phyloP scores from a whole-genome alignment of 306 rosid species.

The Crotalaria pallida region DNA sequence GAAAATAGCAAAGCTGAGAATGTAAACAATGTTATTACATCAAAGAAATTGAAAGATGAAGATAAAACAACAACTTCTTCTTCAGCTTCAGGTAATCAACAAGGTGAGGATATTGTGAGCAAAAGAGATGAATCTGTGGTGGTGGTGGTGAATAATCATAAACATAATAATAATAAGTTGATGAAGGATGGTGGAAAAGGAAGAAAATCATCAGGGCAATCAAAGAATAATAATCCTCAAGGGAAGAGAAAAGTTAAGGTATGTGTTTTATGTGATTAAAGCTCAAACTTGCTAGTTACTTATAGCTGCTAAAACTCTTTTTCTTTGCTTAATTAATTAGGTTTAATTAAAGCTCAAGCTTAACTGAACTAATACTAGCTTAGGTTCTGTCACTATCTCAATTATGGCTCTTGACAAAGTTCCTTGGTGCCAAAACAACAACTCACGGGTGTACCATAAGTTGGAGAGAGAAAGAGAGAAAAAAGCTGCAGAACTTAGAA shows the following conservation, averaged over 20 bases:
- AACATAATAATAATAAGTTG: no score
- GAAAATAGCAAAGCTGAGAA: constrained; percentile 22
- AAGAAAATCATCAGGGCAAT: constrained; percentile 49
- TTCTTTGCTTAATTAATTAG: neutral
- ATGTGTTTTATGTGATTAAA: no score
- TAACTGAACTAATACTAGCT: neutral
- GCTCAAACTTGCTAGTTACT: no score
- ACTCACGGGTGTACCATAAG: constrained; percentile 43
- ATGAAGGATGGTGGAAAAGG: constrained; percentile 35
- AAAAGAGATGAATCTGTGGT: constrained; percentile 27
- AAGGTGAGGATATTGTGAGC: constrained; percentile 47
- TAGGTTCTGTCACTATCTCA: constrained; percentile 27
- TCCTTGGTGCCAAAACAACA: neutral
- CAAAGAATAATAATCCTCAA: constrained; percentile 44
- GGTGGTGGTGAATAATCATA: no score
- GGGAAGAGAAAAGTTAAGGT: constrained; percentile 92
- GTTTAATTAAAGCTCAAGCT: constrained; percentile 2
- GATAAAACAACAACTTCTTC: constrained; percentile 31
- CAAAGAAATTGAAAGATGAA: constrained; percentile 24
- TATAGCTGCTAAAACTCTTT: neutral
- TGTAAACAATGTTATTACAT: neutral
- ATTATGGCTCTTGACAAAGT: constrained; percentile 7
- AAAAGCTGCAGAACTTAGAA: neutral
- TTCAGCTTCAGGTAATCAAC: constrained; percentile 10
- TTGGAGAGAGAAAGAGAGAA: neutral